Evolutionary conservation across 2,329 filamentous ascomycete species (phyloP), one percentile per base, ranked within the genome.

Genomic region (Cladosporium velox): DNA sequence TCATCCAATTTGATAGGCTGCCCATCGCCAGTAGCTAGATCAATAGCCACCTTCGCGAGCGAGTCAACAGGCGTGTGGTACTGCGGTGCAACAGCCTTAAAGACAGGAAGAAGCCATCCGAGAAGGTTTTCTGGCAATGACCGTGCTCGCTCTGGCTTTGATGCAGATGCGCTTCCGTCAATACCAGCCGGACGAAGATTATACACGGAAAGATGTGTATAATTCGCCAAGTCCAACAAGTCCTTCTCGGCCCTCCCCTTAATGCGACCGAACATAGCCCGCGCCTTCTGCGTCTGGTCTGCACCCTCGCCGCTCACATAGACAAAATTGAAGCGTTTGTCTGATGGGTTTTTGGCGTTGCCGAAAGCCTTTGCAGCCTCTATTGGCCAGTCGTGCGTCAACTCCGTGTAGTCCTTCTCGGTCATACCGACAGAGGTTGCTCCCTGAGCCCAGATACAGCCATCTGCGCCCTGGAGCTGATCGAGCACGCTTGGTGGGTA

Each of bases 371-470:
- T 80, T 1, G 88, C 89, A 0, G 88, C 89, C 2, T 83, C 85
- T 1, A 92, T 73, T 1, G 90, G 77, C 73, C 88, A 92, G 73
- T 87, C 84, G 67, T 87, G 83, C 0, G 90, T 92, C 73, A 93
- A 90, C 60, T 84, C 83, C 54, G 87, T 79, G 72, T 92, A 92
- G 21, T 70, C 69, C 49, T 61, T 65, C 65, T 74, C 73, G 2
- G 59, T 66, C 68, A 74, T 75, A 21, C 70, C 69, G 26, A 72
- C 82, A 83, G 63, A 64, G 38, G 66, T 70, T 58, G 88, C 87
- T 0, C 91, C 90, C 74, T 90, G 81, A 0, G 91, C 90, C 91
- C 91, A 93, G 1, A 93, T 88, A 67, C 87, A 90, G 1, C 88
- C 90, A 8, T 84, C 79, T 0, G 90, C 90, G 26, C 86, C 90